These are phyloP conservation scores for Dionaea muscipula DNA, from an alignment of 179 eudicot species.

Conservation along the genomic window DNA sequence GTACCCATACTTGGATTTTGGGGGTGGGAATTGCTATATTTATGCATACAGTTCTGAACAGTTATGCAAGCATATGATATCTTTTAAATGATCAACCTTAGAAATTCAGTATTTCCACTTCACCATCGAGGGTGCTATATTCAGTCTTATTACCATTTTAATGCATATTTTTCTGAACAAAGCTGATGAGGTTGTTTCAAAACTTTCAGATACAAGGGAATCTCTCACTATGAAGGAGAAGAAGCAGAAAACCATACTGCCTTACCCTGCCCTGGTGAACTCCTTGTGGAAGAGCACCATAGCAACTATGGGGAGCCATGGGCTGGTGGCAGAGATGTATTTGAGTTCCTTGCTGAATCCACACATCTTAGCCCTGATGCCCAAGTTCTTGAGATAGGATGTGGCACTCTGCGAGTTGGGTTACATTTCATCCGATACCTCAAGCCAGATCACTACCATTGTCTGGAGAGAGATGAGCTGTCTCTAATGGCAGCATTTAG, in stretches of 20 bases:
- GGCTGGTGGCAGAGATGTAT: conserved; percentile 97
- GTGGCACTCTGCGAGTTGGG: conserved; percentile 97
- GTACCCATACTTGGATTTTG: no score
- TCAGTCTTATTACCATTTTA: no score
- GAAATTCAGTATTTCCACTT: no score
- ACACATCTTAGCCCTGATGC: conserved; percentile 46
- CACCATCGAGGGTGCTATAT: no score
- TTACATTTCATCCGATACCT: conserved; percentile 80
- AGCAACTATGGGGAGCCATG: conserved; percentile 99
- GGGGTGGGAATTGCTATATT: no score
- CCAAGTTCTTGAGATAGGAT: conserved; percentile 87
- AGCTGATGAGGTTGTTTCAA: no score
- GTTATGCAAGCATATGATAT: no score
- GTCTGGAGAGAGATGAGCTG: conserved; percentile 90
- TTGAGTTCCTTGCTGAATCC: conserved; percentile 74
- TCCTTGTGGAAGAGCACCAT: conserved; percentile 91
- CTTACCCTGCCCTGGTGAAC: conserved; percentile 86
- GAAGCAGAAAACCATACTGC: conserved; percentile 74
- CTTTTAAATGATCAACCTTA: no score
- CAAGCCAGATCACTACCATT: conserved; percentile 56
- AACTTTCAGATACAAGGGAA: conserved; percentile 69
- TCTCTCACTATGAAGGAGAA: conserved; percentile 79
- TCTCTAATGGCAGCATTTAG: conserved; percentile 91
- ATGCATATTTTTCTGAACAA: no score
- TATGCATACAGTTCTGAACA: no score